Percentiles rank a stretch among this genome's conserved stretches.
Evolutionary conservation across 2,329 filamentous ascomycete species (phyloP).

Genomic region (Leptographium lundbergii): DNA sequence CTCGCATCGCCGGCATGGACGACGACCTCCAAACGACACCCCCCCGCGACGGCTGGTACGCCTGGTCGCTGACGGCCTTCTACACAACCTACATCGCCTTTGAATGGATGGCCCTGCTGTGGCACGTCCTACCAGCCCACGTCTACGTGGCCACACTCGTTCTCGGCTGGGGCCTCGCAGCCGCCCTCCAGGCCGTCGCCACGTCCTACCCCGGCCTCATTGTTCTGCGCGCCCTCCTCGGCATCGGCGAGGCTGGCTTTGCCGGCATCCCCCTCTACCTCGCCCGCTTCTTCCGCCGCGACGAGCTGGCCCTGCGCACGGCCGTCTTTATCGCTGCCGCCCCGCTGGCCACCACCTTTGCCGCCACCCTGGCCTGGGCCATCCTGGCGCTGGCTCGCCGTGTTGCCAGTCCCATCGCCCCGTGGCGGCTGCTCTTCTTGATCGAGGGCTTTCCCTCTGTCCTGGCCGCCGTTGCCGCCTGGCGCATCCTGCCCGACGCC

Average conservation of each 20-base stretch:
- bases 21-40: conserved; percentile 41
- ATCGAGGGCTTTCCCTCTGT: conserved; percentile 78
- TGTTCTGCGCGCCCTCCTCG: conserved; percentile 41
- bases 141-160: conserved; percentile 50
- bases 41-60: conserved; percentile 35
- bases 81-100: conserved; percentile 52
- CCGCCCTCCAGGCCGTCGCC: conserved; percentile 57
- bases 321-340: conserved; percentile 84
- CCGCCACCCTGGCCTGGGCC: conserved; percentile 64
- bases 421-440: conserved; percentile 78
- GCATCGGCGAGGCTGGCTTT: conserved; percentile 54
- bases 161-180: conserved; percentile 65
- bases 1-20: conserved; percentile 51
- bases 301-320: conserved; percentile 72
- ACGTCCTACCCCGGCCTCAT: conserved; percentile 51
- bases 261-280: conserved; percentile 51
- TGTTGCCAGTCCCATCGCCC: conserved; percentile 45
- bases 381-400: conserved; percentile 54
- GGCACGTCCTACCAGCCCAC: conserved; percentile 47
- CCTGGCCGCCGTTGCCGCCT: conserved; percentile 60
- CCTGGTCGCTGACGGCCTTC: conserved; percentile 48
- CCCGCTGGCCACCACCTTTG: conserved; percentile 67
- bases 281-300: conserved; percentile 49
- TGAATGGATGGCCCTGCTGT: conserved; percentile 53
- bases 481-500: conserved; percentile 63